Percentiles rank a stretch among this genome's conserved stretches.
Conservation (phyloP, 2,329 filamentous ascomycete genomes). For the Aspergillus arachidicola region DNA sequence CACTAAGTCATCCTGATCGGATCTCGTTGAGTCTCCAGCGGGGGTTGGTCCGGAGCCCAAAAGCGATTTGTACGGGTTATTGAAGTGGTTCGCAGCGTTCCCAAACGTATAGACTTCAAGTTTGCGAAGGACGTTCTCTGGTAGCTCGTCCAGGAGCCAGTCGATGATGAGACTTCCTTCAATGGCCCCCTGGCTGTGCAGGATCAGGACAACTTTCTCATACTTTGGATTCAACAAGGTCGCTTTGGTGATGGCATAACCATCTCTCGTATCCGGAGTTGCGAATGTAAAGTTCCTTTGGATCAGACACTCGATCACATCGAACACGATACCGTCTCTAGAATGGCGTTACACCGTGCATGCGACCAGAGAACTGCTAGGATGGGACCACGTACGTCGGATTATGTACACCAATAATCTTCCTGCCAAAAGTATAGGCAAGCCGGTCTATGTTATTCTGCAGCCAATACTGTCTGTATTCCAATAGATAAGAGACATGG, state of each 20-base stretch:
- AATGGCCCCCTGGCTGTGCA: slow-evolving; percentile 78
- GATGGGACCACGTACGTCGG: slow-evolving; percentile 55
- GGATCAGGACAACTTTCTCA: slow-evolving; percentile 71
- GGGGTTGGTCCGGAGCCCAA: slow-evolving; percentile 30
- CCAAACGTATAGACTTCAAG: slow-evolving; percentile 78
- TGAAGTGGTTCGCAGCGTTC: slow-evolving; percentile 78
- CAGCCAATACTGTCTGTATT: slow-evolving; percentile 61
- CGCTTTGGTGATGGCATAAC: slow-evolving; percentile 65
- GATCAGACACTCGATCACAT: slow-evolving; percentile 75
- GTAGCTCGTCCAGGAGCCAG: slow-evolving; percentile 73
- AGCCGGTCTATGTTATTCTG: slow-evolving; percentile 71
- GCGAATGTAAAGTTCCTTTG: slow-evolving; percentile 75
- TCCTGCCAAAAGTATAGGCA: slow-evolving; percentile 71
- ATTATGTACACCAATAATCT: slow-evolving; percentile 74
- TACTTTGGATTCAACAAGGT: slow-evolving; percentile 63
- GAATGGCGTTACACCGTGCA: too few species aligned
- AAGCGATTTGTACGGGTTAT: slow-evolving; percentile 66
- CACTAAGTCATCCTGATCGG: neutral
- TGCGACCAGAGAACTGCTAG: neutral
- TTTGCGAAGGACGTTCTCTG: slow-evolving; percentile 65
- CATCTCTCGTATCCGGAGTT: slow-evolving; percentile 63
- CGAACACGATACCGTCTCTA: slow-evolving; percentile 68
- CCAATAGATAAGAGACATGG: slow-evolving; percentile 11
- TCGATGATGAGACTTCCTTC: slow-evolving; percentile 73
- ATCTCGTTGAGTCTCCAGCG: neutral